phyloP scores from a whole-genome alignment of 495 filamentous ascomycete genomes.

The Penicillium paxilli region DNA sequence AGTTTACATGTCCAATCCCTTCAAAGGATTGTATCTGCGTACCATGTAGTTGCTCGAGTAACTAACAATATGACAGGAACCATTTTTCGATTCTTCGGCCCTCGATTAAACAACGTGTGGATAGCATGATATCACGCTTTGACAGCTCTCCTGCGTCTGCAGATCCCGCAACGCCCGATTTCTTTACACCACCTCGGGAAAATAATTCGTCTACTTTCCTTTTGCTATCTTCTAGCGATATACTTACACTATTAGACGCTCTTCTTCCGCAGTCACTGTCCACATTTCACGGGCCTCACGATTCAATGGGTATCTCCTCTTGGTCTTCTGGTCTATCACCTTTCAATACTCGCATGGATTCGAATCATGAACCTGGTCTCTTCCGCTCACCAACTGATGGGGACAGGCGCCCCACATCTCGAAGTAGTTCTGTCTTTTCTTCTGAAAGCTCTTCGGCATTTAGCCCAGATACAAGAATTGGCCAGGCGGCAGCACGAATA shows the following conservation, averaged over 20 bases:
- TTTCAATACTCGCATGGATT: constrained; percentile 13
- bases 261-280: constrained; percentile 37
- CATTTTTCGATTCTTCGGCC: constrained; percentile 45
- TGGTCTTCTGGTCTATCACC: constrained; percentile 10
- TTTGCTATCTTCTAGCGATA: constrained; percentile 41
- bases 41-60: no score
- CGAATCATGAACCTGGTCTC: constrained; percentile 29
- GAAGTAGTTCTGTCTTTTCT: constrained; percentile 27
- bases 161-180: constrained; percentile 1
- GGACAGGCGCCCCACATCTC: constrained; percentile 16
- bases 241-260: constrained; percentile 41
- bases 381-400: constrained; percentile 22
- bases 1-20: constrained; percentile 9
- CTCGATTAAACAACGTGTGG: constrained; percentile 70
- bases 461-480: constrained; percentile 21
- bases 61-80: constrained; percentile 24
- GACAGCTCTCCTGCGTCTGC: constrained; percentile 3
- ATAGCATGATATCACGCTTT: constrained; percentile 71
- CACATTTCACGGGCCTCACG: constrained; percentile 27
- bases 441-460: constrained; percentile 30
- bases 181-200: constrained; percentile 2
- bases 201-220: constrained; percentile 35
- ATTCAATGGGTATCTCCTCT: constrained; percentile 11
- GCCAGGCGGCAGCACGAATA: constrained; percentile 40
- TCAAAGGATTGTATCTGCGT: not conserved